Base-by-base conservation (phyloP, 148 eudicot species). In the Pharnaceum exiguum region DNA sequence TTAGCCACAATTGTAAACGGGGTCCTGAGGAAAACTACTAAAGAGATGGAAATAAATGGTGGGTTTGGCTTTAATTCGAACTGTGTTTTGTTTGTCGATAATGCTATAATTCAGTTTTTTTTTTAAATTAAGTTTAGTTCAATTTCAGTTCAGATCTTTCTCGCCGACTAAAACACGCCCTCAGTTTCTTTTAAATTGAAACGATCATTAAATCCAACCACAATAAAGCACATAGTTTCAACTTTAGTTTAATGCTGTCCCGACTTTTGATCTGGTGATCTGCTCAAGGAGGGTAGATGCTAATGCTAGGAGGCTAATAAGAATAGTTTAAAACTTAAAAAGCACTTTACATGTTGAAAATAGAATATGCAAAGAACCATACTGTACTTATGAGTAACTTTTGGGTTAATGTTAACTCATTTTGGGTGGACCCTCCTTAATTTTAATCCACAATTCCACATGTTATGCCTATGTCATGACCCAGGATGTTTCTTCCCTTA, bases 1-100 rank as follows among this genome's bases (percentile, higher is more conserved):
- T 72, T 93, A 61, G 99, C 99, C 39, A 93, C 96, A 51, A 82
- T 93, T 72, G 99, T 93, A 16, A 93, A 93, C 74, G 99, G 99
- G 35, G 96, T 93, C 4, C 60, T 93, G 62, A 89, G 99, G 73
- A 93, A 93, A 79, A 93, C 99, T 29, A 89, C 96, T 13, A 43
- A 71, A 59, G 96, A 93, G 58, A 85, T 93, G 99, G 90, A 89
- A 75, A 78, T 93, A 31, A 93, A 89, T 79, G 98, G 98, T 86
- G 67, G 64, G 87, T 73, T 18, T 54, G 7, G 15, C 24, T 11
- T 18, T 30, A 21, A 16, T 23, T 57, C 37, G n/a, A n/a, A n/a
- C 44, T 45, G 7, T 36, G 17, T 10, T 35, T 25, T n/a, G n/a
- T n/a, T n/a, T n/a, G n/a, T n/a, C n/a, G n/a, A n/a, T n/a, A n/a